These are phyloP conservation scores for Eucalyptus dawsonii DNA, from an alignment of 345 rosid genomes.

Conservation along the genomic window DNA sequence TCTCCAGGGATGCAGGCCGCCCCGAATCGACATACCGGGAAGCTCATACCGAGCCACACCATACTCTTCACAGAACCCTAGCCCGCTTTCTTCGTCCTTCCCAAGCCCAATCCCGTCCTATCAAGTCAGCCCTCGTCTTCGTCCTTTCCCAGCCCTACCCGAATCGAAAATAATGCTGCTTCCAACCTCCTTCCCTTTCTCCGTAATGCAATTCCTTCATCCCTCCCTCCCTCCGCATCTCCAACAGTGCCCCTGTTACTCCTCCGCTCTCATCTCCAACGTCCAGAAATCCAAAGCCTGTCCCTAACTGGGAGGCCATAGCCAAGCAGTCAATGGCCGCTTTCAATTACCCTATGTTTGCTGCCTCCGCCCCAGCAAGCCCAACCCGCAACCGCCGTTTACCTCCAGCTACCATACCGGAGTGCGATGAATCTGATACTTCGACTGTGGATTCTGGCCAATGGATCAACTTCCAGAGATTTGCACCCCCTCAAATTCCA, in stretches of 20 bases:
- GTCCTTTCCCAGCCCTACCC: slow-evolving; percentile 79
- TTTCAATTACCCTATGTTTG: slow-evolving; percentile 69
- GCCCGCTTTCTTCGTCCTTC: slow-evolving; percentile 81
- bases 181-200: slow-evolving; percentile 53
- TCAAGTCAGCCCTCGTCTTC: slow-evolving; percentile 82
- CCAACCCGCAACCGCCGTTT: slow-evolving; percentile 80
- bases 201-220: slow-evolving; percentile 51
- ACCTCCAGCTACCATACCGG: slow-evolving; percentile 78
- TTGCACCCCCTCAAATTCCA: slow-evolving; percentile 51
- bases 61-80: slow-evolving; percentile 65
- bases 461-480: slow-evolving; percentile 85
- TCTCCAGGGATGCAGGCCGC: slow-evolving; percentile 67
- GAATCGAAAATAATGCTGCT: slow-evolving; percentile 36
- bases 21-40: slow-evolving; percentile 41
- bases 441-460: slow-evolving; percentile 95
- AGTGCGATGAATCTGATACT: slow-evolving; percentile 88
- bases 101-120: slow-evolving; percentile 92
- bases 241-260: slow-evolving; percentile 91
- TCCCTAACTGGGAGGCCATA: slow-evolving; percentile 78
- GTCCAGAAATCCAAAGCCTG: slow-evolving; percentile 55
- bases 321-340: slow-evolving; percentile 74
- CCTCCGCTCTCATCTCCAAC: slow-evolving; percentile 95
- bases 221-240: slow-evolving; percentile 89
- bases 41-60: slow-evolving; percentile 44
- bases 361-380: slow-evolving; percentile 93